phyloP scores from a whole-genome alignment of 257 asterid genomes.

The Primulina eburnea region DNA sequence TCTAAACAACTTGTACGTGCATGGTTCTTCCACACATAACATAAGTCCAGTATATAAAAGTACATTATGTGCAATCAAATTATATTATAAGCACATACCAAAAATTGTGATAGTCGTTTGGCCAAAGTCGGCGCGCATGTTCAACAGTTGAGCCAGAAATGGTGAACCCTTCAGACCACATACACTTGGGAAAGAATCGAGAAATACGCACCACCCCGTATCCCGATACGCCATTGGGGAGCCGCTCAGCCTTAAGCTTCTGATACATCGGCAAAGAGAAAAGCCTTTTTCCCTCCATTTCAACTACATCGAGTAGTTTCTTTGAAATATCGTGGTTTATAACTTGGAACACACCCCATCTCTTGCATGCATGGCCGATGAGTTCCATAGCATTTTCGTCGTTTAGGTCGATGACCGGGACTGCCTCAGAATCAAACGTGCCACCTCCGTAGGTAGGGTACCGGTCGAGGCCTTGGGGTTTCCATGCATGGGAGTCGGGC shows the following conservation, averaged over 20 bases:
- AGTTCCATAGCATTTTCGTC: constrained; percentile 39
- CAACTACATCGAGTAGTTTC: constrained; percentile 40
- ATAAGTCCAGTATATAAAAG: too few relatives aligned
- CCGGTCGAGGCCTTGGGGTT: constrained; percentile 19
- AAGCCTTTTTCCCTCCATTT: constrained; percentile 37
- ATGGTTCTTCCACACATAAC: too few relatives aligned
- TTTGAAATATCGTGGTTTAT: constrained; percentile 50
- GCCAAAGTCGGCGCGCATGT: constrained; percentile 82
- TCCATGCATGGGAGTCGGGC: constrained; percentile 96
- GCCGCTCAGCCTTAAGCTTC: constrained; percentile 70
- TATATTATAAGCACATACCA: constrained; percentile 41
- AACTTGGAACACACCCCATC: constrained; percentile 83
- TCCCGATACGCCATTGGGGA: constrained; percentile 56
- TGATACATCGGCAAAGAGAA: constrained; percentile 80
- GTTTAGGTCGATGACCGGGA: constrained; percentile 64
- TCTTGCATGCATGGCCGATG: constrained; percentile 83
- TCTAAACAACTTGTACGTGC: too few relatives aligned
- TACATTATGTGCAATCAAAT: too few relatives aligned
- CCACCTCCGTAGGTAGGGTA: constrained; percentile 18
- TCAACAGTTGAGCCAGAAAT: constrained; percentile 66
- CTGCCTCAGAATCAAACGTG: constrained; percentile 19
- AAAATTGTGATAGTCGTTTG: constrained; percentile 49
- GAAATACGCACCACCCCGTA: constrained; percentile 82
- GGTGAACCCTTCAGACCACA: constrained; percentile 99
- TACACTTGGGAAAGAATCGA: constrained; percentile 65